Evolutionary conservation across 2,329 filamentous ascomycete species (phyloP), one percentile per base, ranked within the genome.

Genomic region (Ascochyta clinopodiicola): DNA sequence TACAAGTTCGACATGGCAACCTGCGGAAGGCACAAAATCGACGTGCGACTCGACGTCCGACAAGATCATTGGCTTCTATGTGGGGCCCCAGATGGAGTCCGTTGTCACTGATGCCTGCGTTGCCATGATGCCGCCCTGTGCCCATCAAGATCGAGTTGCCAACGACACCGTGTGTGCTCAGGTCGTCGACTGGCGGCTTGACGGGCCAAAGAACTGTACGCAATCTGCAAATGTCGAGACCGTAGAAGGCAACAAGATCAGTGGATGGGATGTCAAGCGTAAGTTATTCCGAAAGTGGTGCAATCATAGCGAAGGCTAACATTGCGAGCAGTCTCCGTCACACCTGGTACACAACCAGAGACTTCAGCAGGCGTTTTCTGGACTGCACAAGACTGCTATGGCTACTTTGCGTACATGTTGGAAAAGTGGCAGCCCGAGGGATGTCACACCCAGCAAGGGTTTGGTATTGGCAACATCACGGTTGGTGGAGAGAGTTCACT

Each of bases 41-140:
- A 54, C 53, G 15, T 72, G 69, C 61, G 59, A 68, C 37, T 49
- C 39, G n/a, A 40, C 43, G 7, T 59, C 61, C 21, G 60, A 62
- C 40, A 64, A 67, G 35, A 59, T 55, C 37, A 58, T 71, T 17
- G 58, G 60, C 46, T 62, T 69, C 29, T 46, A 57, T 44, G 56
- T 59, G 7, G 66, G 62, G 10, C 60, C 66, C 7, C 63, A 65
- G 36, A 40, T 66, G 8, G 55, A 63, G 17, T 56, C 53, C 3
- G 57, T 69, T 6, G 37, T 70, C 24, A 60, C 68, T 31, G 42
- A 69, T 36, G 69, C 67, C 36, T 72, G 69, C 38, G 66, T 61
- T 15, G 65, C 59, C 17, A 69, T 72, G 61, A 66, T 72, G 61
- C 64, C 66, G 1, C 24, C 32, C 3, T 72, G 69, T 38, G 69